Evolutionary conservation across 495 filamentous ascomycete species (phyloP), one percentile per base, ranked within the genome.

Genomic region (Xylona heveae): DNA sequence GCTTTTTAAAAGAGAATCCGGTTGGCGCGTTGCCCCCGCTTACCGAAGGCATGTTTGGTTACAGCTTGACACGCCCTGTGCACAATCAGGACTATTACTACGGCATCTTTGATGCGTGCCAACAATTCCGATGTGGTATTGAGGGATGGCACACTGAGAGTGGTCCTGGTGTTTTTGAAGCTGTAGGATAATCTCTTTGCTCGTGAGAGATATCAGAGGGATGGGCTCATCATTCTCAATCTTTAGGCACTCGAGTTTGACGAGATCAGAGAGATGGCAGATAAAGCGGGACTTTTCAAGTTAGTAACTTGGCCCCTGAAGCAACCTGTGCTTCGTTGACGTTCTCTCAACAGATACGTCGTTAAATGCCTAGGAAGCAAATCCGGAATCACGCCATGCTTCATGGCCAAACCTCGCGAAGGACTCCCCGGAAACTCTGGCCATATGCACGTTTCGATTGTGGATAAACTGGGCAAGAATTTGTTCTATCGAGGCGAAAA

Each of bases 61-160:
- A 97, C 57, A 88, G 78, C 40, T 55, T 97, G 43, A 92, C 82
- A n/a, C 62, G 84, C 8, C 79, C 88, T 0, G 66, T 82, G 14
- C 81, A 92, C 42, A 94, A 97, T 41, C 72, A 88, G 50, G 82
- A 84, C 13, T 97, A 88, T 46, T 97, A 79, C 43, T 93, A 97
- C 43, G 75, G 74, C 17, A 70, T 94, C 17, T 94, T 78, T 48
- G 68, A 92, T 38, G 64, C 74, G 0, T 92, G 85, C 52, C 63
- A 67, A 37, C 58, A 69, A 21, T 94, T 97, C 53, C 59, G 66
- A 21, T 85, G 82, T 47, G 62, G 69, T 39, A 73, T 95, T 14
- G 88, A 97, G 48, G 81, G 88, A 7, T 97, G 88, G 88, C 88
- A 97, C 51, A 94, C 88, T 6, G 88, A 97, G 54, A 83, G 72